Percentiles rank a stretch among this genome's conserved stretches.
These are phyloP conservation scores for Eucalyptus caleyi DNA, from an alignment of 345 rosid species.

Conservation along the genomic window DNA sequence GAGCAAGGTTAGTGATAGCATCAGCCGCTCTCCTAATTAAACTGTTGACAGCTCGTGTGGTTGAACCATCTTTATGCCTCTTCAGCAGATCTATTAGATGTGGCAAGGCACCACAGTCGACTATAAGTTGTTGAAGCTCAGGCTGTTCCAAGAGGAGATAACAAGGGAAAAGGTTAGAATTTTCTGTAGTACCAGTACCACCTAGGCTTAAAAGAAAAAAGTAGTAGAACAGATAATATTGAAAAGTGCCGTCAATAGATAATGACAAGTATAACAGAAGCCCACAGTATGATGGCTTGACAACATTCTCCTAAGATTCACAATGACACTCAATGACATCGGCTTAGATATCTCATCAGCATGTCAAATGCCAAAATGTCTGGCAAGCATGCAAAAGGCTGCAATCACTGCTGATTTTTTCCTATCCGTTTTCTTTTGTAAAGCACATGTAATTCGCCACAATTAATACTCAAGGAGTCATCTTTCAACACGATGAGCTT, in stretches of 20 bases:
- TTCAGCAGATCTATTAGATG: slow-evolving; percentile 75
- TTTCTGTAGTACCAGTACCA: neutral
- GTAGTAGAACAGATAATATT: neutral
- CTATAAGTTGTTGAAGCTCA: slow-evolving; percentile 94
- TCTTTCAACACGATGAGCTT: neutral
- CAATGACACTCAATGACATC: neutral
- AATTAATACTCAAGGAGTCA: neutral
- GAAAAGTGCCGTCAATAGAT: neutral
- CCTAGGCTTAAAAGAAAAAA: neutral
- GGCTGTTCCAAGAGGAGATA: slow-evolving; percentile 55
- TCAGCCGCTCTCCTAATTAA: slow-evolving; percentile 96
- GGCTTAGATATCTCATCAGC: neutral
- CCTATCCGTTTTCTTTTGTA: neutral
- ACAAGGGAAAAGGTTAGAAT: neutral
- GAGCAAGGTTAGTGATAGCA: slow-evolving; percentile 98
- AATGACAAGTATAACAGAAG: neutral
- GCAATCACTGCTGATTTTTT: neutral
- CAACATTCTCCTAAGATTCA: neutral
- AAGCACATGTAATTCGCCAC: neutral
- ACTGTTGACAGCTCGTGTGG: slow-evolving; percentile 71
- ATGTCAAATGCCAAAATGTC: neutral
- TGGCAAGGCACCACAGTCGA: slow-evolving; percentile 81
- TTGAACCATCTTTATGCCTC: slow-evolving; percentile 50
- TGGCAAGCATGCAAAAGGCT: neutral
- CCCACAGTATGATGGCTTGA: neutral